Percentiles rank a stretch among this genome's conserved stretches.
phyloP scores from a whole-genome alignment of 2,329 filamentous ascomycete species.

The Cercospora beticola region DNA sequence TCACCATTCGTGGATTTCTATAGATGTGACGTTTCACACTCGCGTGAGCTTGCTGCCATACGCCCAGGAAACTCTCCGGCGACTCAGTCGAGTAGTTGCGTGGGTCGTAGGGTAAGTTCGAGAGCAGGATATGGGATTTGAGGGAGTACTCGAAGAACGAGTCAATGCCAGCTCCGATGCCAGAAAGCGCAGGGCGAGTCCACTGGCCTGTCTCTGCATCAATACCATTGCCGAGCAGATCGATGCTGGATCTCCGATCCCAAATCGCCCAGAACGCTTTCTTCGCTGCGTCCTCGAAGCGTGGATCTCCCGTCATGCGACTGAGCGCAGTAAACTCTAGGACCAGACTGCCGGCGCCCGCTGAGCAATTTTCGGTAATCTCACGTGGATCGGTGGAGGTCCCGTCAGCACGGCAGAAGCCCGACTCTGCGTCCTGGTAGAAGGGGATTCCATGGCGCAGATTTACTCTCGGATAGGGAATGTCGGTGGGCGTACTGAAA shows the following conservation, averaged over 20 bases:
- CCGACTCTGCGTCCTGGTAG: constrained; percentile 61
- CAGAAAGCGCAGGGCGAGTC: constrained; percentile 77
- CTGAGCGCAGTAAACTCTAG: constrained; percentile 91
- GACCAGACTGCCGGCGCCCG: constrained; percentile 91
- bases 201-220: constrained; percentile 88
- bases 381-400: constrained; percentile 57
- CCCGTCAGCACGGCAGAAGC: constrained; percentile 45
- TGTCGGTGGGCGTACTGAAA: constrained; percentile 85
- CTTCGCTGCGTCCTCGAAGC: constrained; percentile 89
- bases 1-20: constrained; percentile 62
- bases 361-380: constrained; percentile 94
- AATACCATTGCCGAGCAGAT: constrained; percentile 85
- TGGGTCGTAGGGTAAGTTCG: constrained; percentile 57
- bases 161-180: constrained; percentile 93
- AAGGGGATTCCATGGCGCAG: constrained; percentile 88
- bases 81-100: constrained; percentile 62
- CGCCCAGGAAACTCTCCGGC: constrained; percentile 73
- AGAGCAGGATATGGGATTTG: constrained; percentile 88
- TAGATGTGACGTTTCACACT: constrained; percentile 92
- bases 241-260: constrained; percentile 79
- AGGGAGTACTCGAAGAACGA: constrained; percentile 98
- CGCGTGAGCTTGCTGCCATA: constrained; percentile 82
- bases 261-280: constrained; percentile 97
- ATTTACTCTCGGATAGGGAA: constrained; percentile 94
- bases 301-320: constrained; percentile 76